Conservation (phyloP, 2,329 filamentous ascomycete species). For the Microascus cirrosus region DNA sequence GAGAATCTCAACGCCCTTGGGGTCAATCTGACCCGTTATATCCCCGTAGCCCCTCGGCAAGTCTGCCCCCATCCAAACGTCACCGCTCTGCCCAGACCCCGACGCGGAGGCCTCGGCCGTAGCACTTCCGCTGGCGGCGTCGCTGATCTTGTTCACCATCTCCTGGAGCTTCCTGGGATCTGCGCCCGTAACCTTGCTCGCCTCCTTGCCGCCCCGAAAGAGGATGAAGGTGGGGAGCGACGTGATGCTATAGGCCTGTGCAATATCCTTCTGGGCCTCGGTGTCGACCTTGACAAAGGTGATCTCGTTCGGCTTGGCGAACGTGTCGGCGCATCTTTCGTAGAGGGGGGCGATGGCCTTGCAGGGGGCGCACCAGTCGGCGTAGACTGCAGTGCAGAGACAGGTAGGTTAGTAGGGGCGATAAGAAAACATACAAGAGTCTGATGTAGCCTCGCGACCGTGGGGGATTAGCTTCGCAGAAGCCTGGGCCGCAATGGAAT, state of each 20-base stretch:
- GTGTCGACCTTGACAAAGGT: constrained; percentile 84
- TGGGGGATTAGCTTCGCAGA: not conserved
- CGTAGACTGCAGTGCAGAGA: constrained; percentile 59
- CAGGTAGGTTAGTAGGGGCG: constrained; percentile 3
- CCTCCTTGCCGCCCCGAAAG: constrained; percentile 56
- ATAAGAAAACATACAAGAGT: not conserved
- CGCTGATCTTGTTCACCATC: constrained; percentile 59
- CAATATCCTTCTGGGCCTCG: constrained; percentile 64
- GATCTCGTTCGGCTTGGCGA: constrained; percentile 61
- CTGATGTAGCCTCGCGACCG: not conserved
- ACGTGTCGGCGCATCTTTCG: constrained; percentile 59
- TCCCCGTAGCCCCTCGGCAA: constrained; percentile 74
- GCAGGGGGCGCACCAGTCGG: constrained; percentile 79
- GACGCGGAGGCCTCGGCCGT: constrained; percentile 33
- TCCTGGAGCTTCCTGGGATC: constrained; percentile 59
- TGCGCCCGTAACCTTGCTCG: constrained; percentile 58
- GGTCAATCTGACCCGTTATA: constrained; percentile 71
- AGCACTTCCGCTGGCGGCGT: constrained; percentile 43
- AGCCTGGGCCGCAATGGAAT: not conserved
- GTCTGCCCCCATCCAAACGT: constrained; percentile 60
- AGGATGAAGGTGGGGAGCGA: constrained; percentile 87
- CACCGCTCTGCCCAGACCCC: constrained; percentile 21
- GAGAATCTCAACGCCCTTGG: constrained; percentile 71
- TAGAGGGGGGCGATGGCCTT: constrained; percentile 75
- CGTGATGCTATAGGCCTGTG: constrained; percentile 60